phyloP scores from a whole-genome alignment of 2,329 filamentous ascomycete species.

The Talaromyces sp. region DNA sequence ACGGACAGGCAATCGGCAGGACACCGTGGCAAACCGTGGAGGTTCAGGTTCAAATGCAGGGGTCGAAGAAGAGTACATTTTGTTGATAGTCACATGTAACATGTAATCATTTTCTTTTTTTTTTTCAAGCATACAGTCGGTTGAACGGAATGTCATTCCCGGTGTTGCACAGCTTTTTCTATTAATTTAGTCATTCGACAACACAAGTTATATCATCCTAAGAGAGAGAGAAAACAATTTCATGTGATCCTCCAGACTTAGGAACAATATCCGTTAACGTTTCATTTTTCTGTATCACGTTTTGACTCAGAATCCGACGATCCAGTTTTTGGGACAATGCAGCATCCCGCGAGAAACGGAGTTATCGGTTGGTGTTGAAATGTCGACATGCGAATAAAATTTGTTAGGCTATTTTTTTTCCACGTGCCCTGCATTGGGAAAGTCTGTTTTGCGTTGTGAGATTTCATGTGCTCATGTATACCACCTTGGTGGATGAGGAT shows the following conservation, averaged over 20 bases:
- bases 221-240: not conserved
- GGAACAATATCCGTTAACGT: not conserved
- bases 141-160: not conserved
- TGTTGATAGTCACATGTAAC: not conserved
- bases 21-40: conserved; percentile 9
- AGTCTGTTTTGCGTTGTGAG: not conserved
- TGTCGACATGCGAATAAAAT: not conserved
- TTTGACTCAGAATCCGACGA: not conserved
- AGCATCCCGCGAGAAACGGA: not conserved
- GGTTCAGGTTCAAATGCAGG: conserved; percentile 3
- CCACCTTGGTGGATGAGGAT: not conserved
- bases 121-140: not conserved
- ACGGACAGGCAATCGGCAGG: conserved; percentile 1
- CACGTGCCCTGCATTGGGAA: not conserved
- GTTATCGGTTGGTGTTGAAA: not conserved
- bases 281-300: not conserved
- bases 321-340: not conserved
- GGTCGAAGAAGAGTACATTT: not conserved
- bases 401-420: not conserved
- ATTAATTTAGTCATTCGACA: not conserved
- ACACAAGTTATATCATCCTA: not conserved
- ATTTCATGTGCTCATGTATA: not conserved
- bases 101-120: not conserved
- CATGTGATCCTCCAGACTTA: not conserved
- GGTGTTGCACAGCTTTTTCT: not conserved